Evolutionary conservation across 805 yeast species (phyloP).

Genomic region (Saccharomyces paradoxus): DNA sequence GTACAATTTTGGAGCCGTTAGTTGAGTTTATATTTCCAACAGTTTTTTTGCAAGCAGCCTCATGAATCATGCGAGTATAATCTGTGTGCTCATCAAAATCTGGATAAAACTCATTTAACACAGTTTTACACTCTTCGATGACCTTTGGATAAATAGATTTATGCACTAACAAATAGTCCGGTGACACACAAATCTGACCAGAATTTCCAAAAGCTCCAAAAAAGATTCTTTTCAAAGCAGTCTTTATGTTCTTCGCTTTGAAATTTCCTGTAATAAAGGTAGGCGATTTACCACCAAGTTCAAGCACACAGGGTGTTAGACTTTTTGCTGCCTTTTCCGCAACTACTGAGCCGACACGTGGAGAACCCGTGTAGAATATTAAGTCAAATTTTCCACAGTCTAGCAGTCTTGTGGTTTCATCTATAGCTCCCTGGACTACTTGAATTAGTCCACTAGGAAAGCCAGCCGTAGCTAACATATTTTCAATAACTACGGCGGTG

Average conservation of each 20-base stretch:
- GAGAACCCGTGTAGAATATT: constrained; percentile 80
- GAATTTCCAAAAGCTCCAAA: constrained; percentile 76
- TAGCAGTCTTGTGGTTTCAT: constrained; percentile 53
- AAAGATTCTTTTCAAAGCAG: constrained; percentile 52
- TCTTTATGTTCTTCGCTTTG: constrained; percentile 36
- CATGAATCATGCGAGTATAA: constrained; percentile 58
- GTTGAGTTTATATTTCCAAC: constrained; percentile 37
- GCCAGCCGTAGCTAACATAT: constrained; percentile 39
- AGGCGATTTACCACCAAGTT: constrained; percentile 91
- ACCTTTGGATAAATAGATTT: constrained; percentile 47
- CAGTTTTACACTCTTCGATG: constrained; percentile 33
- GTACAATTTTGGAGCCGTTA: constrained; percentile 35
- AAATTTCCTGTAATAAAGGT: constrained; percentile 53
- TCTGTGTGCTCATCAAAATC: constrained; percentile 30
- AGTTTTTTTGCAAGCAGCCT: constrained; percentile 44
- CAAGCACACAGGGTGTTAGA: constrained; percentile 72
- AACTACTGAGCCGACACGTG: constrained; percentile 65
- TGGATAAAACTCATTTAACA: constrained; percentile 40
- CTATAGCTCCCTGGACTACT: constrained; percentile 65
- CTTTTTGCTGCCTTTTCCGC: constrained; percentile 77
- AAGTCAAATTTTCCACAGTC: constrained; percentile 59
- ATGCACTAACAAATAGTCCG: constrained; percentile 74
- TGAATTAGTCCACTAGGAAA: constrained; percentile 50
- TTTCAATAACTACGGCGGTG: constrained; percentile 48
- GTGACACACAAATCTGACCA: constrained; percentile 89